A percentile compares a stretch with the other conserved stretches of the same genome.
Evolutionary conservation across 305 asterid genomes (phyloP).

Genomic region (Rubia peregrina): DNA sequence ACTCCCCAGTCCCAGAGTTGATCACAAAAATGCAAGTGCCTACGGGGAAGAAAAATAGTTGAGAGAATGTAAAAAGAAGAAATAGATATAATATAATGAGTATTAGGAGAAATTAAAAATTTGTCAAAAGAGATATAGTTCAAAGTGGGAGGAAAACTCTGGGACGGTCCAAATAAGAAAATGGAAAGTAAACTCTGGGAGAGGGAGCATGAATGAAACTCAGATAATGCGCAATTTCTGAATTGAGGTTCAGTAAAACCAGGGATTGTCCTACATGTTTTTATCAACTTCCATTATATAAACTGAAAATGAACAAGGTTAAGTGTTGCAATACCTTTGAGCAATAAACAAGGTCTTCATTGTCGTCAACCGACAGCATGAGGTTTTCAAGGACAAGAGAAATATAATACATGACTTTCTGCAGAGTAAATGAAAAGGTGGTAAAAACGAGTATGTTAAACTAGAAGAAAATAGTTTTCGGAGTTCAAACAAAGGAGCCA

Average conservation of each 20-base stretch:
- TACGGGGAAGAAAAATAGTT: no score
- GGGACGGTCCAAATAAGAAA: no score
- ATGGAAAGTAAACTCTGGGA: not conserved
- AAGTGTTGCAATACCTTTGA: slow-evolving; percentile 55
- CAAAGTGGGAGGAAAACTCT: no score
- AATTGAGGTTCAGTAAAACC: slow-evolving; percentile 6
- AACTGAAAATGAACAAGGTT: no score
- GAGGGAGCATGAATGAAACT: not conserved
- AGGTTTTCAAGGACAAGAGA: slow-evolving; percentile 90
- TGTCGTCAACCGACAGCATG: slow-evolving; percentile 70
- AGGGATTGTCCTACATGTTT: not conserved
- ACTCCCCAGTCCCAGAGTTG: no score
- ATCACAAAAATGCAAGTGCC: no score
- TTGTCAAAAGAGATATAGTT: no score
- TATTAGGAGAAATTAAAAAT: no score
- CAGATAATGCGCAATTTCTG: not conserved
- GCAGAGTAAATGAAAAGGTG: slow-evolving; percentile 27
- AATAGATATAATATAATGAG: no score
- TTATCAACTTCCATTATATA: not conserved
- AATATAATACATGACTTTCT: slow-evolving; percentile 94
- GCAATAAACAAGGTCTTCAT: slow-evolving; percentile 92
- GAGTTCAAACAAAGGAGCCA: not conserved
- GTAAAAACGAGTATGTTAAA: slow-evolving; percentile 12
- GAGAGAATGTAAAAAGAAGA: no score
- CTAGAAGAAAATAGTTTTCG: not conserved